Conservation (phyloP, 1,284 basidiomycete genomes). For the Taiwanofungus camphoratus region DNA sequence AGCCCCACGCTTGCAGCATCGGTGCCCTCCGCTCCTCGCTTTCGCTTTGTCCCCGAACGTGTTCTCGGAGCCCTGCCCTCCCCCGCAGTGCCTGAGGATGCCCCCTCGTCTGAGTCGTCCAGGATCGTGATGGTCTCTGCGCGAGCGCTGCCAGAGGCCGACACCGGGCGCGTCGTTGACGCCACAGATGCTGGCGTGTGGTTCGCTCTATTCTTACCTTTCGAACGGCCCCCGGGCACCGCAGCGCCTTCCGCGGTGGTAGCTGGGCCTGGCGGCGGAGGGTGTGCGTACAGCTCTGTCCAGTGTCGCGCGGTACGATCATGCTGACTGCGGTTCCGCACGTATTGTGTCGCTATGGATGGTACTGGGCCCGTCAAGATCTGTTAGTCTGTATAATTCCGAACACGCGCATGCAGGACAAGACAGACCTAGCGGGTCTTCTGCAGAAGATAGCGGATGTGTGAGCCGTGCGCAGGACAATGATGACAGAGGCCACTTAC, state of each 20-base stretch:
- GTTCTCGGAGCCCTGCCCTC: conserved; percentile 3
- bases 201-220: conserved; percentile 30
- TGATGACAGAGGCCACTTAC: conserved; percentile 37
- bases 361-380: conserved; percentile 50
- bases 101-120: conserved; percentile 47
- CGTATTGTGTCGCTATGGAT: conserved; percentile 65
- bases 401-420: background rate
- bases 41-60: conserved; percentile 21
- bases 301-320: conserved; percentile 59
- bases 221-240: conserved; percentile 23
- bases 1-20: conserved; percentile 10
- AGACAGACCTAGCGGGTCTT: conserved; percentile 63
- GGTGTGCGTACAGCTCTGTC: conserved; percentile 57
- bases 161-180: conserved; percentile 13
- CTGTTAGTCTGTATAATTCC: conserved; percentile 7
- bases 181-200: conserved; percentile 11
- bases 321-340: conserved; percentile 56
- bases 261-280: conserved; percentile 31
- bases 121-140: conserved; percentile 39
- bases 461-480: background rate
- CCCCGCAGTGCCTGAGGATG: conserved; percentile 14
- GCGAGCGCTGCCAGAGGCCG: conserved; percentile 14
- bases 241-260: conserved; percentile 12
- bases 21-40: conserved; percentile 18
- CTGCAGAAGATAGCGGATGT: conserved; percentile 29